phyloP scores from a whole-genome alignment of 192 early-diverging fungal species.

The Dissophora globulifera region DNA sequence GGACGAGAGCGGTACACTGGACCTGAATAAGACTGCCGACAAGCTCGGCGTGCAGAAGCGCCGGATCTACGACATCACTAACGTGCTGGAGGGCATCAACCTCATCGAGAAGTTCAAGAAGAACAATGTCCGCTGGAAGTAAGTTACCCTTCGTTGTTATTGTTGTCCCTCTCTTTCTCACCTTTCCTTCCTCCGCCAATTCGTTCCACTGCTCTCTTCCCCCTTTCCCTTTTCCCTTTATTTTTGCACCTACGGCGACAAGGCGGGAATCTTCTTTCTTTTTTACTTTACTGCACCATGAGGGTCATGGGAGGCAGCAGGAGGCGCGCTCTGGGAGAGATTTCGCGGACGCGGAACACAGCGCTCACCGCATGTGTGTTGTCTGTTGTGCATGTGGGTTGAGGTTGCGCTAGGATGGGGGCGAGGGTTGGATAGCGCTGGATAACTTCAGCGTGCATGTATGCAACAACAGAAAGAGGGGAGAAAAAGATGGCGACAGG shows the following conservation, averaged over 20 bases:
- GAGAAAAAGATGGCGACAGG: not conserved
- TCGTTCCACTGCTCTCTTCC: too few species aligned
- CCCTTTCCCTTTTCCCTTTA: too few species aligned
- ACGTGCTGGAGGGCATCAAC: constrained; percentile 73
- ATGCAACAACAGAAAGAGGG: not conserved
- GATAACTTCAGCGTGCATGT: not conserved
- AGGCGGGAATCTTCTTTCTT: not conserved
- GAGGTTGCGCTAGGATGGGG: too few species aligned
- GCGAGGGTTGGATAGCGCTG: not conserved
- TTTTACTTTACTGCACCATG: not conserved
- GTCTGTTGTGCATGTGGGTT: too few species aligned
- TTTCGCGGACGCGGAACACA: not conserved
- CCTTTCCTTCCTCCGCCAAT: not conserved
- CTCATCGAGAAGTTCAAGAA: constrained; percentile 76
- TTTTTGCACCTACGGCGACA: not conserved
- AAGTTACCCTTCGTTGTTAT: constrained; percentile 39
- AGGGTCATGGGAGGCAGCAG: not conserved
- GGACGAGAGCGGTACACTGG: constrained; percentile 62
- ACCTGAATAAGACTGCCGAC: constrained; percentile 67
- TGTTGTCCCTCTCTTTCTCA: not conserved
- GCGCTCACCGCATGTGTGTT: not conserved
- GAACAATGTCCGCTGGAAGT: constrained; percentile 79
- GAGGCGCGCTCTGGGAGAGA: not conserved
- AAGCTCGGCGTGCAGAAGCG: constrained; percentile 72
- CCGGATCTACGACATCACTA: constrained; percentile 77